These are phyloP conservation scores for Puccinellia tenuiflora DNA, from an alignment of 176 grass and related monocot species.

Conservation along the genomic window DNA sequence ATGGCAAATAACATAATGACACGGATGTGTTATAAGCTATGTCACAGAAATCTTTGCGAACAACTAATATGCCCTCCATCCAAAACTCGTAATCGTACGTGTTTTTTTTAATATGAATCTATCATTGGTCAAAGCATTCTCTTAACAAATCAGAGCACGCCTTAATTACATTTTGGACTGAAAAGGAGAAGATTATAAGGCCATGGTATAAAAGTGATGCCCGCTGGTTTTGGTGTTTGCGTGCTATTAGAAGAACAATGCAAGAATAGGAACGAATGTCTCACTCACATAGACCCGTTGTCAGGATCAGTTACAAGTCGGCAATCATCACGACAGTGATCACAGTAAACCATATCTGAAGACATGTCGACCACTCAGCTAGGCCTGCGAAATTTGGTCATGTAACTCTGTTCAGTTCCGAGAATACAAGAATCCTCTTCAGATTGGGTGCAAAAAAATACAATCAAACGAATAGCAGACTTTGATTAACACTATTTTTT, in stretches of 20 bases:
- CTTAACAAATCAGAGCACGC: neutral
- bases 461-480: neutral
- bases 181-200: neutral
- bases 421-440: neutral
- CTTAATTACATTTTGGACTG: neutral
- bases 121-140: neutral
- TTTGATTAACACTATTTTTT: neutral
- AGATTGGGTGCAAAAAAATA: neutral
- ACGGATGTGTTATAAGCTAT: neutral
- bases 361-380: neutral
- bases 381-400: conserved; percentile 4
- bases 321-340: conserved; percentile 50
- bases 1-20: neutral
- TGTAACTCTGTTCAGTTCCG: neutral
- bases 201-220: neutral
- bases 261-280: conserved; percentile 8
- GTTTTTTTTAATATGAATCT: neutral
- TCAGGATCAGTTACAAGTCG: conserved; percentile 46
- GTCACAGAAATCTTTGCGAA: neutral
- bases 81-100: neutral
- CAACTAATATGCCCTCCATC: neutral
- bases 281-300: conserved; percentile 53
- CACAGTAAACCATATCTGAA: conserved; percentile 53
- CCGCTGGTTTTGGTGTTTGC: neutral
- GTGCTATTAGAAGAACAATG: neutral